Evolutionary conservation across 495 filamentous ascomycete genomes (phyloP), one percentile per base, ranked within the genome.

Genomic region (Neurospora sp.): DNA sequence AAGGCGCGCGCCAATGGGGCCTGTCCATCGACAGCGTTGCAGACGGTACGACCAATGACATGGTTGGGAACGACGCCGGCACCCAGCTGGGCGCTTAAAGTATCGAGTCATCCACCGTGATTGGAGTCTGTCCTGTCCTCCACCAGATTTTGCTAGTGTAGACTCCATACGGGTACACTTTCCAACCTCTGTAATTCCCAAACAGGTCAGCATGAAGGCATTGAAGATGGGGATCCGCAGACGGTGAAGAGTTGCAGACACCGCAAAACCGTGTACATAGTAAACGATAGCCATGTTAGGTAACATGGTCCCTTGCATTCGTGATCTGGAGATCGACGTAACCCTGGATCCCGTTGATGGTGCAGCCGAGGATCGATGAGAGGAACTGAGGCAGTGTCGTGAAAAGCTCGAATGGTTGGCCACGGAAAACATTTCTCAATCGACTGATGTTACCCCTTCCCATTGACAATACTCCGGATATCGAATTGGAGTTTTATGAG

Each of bases 1-100:
- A 79, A 75, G 79, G 78, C 78, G 79, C 79, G 79, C 79, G 79
- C 78, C 76, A 80, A 81, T 74, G 71, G 65, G 65, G 44, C 40
- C 70, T 45, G 73, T 73, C 59, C 73, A 73, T 74, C 40, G 38
- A 20, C 42, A 35, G 41, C 69, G 59, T 44, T 68, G 74, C 71
- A 70, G 61, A 38, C n/a, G 39, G 65, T 59, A 73, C 45, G 73
- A 73, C 79, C 79, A 80, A 80, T 81, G 75, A 70, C 70, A 40
- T 8, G 40, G n/a, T 14, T 6, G 61, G 53, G 71, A 73, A 61
- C 71, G 69, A 73, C 74, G 74, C 65, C 72, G 69, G 70, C 72
- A 31, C 72, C 72, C 37, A 71, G 74, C 70, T 74, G 75, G 79
- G 79, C 79, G 79, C 79, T 81, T 81, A 81, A 65, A 69, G 41